Conservation (phyloP, 805 yeast genomes). For the Candida takata region DNA sequence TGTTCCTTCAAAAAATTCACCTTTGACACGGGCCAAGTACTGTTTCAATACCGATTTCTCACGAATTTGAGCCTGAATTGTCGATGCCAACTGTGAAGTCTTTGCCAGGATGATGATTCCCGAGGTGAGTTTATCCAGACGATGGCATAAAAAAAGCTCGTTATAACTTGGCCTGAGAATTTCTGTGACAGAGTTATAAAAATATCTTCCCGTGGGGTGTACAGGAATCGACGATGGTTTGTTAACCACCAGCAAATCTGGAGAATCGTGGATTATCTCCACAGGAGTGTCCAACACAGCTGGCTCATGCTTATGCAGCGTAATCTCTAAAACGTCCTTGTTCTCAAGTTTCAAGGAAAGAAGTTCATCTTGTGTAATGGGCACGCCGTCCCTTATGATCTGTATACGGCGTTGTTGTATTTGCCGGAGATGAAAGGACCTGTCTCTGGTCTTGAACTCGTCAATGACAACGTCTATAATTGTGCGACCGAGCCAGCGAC, state of each 20-base stretch:
- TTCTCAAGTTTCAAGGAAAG: conserved; percentile 19
- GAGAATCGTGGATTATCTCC: conserved; percentile 31
- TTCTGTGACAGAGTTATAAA: conserved; percentile 73
- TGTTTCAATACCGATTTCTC: conserved; percentile 71
- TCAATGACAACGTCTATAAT: conserved; percentile 14
- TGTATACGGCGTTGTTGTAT: conserved; percentile 8
- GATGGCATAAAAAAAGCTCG: conserved; percentile 63
- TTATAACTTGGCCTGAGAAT: conserved; percentile 44
- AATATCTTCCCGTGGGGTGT: conserved; percentile 87
- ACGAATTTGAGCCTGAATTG: conserved; percentile 49
- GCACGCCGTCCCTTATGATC: conserved; percentile 4
- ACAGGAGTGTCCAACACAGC: conserved; percentile 25
- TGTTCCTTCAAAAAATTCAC: conserved; percentile 60
- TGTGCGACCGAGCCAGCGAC: conserved; percentile 19
- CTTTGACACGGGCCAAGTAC: conserved; percentile 82
- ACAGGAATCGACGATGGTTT: conserved; percentile 94
- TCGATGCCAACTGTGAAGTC: conserved; percentile 29
- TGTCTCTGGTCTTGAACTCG: conserved; percentile 17
- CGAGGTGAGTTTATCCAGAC: conserved; percentile 85
- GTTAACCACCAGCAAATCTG: conserved; percentile 71
- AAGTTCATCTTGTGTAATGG: conserved; percentile 3
- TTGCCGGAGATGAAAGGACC: conserved; percentile 9
- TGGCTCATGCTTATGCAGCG: conserved; percentile 84
- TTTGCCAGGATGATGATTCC: conserved; percentile 69
- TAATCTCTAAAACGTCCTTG: conserved; percentile 24